Percentiles rank a stretch among this genome's conserved stretches.
Conservation (phyloP, 352 stramenopile species). For the Pythium folliculosum region DNA sequence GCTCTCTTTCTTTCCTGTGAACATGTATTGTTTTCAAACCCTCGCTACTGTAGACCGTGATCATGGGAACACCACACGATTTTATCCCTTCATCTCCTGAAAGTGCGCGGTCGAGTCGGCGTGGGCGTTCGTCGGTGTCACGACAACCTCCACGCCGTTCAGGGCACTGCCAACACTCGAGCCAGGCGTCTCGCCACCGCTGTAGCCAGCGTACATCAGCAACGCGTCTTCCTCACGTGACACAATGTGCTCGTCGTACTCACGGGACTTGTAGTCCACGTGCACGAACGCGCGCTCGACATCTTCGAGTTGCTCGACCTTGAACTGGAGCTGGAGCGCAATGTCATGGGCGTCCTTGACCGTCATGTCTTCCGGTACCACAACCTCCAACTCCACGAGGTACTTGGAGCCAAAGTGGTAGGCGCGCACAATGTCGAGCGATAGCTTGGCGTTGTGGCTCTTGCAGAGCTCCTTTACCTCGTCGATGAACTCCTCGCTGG, state of each 20-base stretch:
- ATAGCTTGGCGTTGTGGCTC: conserved; percentile 69
- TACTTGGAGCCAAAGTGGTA: conserved; percentile 96
- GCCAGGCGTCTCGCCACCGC: conserved; percentile 25
- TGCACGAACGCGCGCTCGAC: conserved; percentile 93
- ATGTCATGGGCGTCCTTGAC: conserved; percentile 94
- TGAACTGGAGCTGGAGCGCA: conserved; percentile 91
- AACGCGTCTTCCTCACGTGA: conserved; percentile 60
- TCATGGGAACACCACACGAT: background rate
- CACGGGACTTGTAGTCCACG: conserved; percentile 88
- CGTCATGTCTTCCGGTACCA: conserved; percentile 88
- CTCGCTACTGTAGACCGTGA: background rate
- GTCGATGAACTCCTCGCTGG: conserved; percentile 88
- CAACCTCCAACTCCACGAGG: conserved; percentile 93
- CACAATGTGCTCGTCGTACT: conserved; percentile 80
- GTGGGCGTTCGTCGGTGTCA: conserved; percentile 79
- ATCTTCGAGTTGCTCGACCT: conserved; percentile 77
- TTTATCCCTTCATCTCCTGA: conserved; percentile 29
- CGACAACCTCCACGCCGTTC: conserved; percentile 16
- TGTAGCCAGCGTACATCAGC: conserved; percentile 33
- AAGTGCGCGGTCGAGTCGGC: conserved; percentile 30
- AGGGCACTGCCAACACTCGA: conserved; percentile 5
- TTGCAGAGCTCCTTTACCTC: conserved; percentile 82
- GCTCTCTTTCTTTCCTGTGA: too few relatives aligned
- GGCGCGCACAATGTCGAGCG: conserved; percentile 87
- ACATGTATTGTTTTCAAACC: background rate